A percentile compares a stretch with the other conserved stretches of the same genome.
Conservation (phyloP, 306 rosid species). For the Sicyos baderoa region DNA sequence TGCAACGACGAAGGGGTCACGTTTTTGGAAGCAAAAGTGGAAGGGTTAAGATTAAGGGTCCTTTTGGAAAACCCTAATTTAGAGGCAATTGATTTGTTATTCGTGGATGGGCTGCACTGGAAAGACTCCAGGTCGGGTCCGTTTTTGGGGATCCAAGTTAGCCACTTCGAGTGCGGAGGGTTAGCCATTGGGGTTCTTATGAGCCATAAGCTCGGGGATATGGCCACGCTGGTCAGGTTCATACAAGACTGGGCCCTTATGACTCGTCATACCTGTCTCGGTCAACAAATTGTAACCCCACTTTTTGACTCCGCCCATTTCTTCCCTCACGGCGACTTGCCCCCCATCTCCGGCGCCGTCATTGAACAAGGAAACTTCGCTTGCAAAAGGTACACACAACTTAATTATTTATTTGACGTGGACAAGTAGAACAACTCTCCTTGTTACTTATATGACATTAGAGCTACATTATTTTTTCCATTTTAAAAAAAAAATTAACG, state of each 20-base stretch:
- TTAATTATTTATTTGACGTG: too few species aligned
- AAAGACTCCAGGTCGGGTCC: not conserved
- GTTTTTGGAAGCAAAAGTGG: conserved; percentile 26
- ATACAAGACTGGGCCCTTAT: conserved; percentile 23
- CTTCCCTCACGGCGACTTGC: conserved; percentile 12
- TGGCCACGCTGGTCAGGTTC: conserved; percentile 23
- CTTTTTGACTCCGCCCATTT: not conserved
- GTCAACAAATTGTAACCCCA: not conserved
- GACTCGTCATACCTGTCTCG: not conserved
- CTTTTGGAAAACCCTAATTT: conserved; percentile 25
- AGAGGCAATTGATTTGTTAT: conserved; percentile 15
- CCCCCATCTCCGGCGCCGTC: conserved; percentile 12
- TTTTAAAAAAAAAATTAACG: too few species aligned
- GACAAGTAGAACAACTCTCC: too few species aligned
- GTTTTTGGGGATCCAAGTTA: conserved; percentile 28
- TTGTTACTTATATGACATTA: too few species aligned
- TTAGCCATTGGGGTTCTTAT: conserved; percentile 22
- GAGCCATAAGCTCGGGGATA: conserved; percentile 38
- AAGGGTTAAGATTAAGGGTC: conserved; percentile 11
- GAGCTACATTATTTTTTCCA: too few species aligned
- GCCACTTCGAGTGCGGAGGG: conserved; percentile 33
- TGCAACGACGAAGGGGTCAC: conserved; percentile 29
- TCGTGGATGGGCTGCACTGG: conserved; percentile 20
- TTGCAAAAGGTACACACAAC: not conserved
- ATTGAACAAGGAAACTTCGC: not conserved